phyloP scores from a whole-genome alignment of 148 eudicot genomes.

The Suaeda aralocaspica region DNA sequence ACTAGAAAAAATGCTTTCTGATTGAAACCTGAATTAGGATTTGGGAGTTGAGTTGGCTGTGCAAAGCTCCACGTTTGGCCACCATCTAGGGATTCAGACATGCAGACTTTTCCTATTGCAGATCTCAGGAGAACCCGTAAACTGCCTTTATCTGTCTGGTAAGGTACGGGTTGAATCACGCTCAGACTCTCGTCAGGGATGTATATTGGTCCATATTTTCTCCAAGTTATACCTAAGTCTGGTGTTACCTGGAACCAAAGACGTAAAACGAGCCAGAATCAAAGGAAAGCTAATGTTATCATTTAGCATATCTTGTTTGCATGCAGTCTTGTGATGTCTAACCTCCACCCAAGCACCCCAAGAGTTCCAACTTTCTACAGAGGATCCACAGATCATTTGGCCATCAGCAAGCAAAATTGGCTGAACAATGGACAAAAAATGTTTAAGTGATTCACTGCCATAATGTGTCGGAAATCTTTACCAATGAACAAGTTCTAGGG shows the following conservation, averaged over 20 bases:
- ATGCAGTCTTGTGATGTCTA: neutral
- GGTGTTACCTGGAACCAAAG: conserved; percentile 41
- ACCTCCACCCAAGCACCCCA: conserved; percentile 99
- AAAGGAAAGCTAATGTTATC: neutral
- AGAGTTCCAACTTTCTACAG: conserved; percentile 98
- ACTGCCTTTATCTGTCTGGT: conserved; percentile 63
- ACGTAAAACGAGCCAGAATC: neutral
- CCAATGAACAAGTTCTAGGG: neutral
- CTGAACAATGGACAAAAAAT: conserved; percentile 33
- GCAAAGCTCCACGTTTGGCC: conserved; percentile 80
- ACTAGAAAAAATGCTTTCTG: conserved; percentile 2
- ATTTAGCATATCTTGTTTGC: neutral
- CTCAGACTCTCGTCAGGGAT: conserved; percentile 47
- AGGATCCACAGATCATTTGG: conserved; percentile 84
- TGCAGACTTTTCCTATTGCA: conserved; percentile 50
- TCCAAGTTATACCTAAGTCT: conserved; percentile 85
- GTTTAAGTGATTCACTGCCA: neutral
- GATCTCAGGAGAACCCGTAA: conserved; percentile 81
- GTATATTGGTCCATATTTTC: conserved; percentile 83
- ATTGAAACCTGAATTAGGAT: conserved; percentile 87
- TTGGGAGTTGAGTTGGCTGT: conserved; percentile 66
- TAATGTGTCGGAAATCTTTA: neutral
- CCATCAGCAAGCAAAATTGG: conserved; percentile 78
- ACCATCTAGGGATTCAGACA: conserved; percentile 85
- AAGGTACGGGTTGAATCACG: conserved; percentile 97